Conservation (phyloP, 2,329 filamentous ascomycete species). For the Neofusicoccum parvum region DNA sequence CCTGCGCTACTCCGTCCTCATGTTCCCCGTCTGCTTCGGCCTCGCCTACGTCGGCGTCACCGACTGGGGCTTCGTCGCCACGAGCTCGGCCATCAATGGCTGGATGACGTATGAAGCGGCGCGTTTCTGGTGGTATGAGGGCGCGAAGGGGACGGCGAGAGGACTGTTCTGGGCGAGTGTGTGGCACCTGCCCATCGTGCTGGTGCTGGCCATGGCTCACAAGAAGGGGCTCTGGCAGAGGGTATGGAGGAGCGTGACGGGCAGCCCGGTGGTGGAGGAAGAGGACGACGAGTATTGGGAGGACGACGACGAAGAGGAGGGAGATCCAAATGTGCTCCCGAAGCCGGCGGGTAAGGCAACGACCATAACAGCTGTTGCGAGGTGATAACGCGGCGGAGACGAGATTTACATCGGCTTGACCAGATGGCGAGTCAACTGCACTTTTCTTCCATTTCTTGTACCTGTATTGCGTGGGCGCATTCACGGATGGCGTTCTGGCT, state of each 20-base stretch:
- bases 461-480: too few species aligned
- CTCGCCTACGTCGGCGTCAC: slow-evolving; percentile 81
- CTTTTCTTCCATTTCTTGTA: too few species aligned
- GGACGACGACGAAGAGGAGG: slow-evolving; percentile 23
- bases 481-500: too few species aligned
- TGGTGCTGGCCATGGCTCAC: slow-evolving; percentile 87
- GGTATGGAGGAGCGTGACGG: slow-evolving; percentile 71
- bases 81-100: slow-evolving; percentile 77
- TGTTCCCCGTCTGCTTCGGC: slow-evolving; percentile 82
- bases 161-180: slow-evolving; percentile 96
- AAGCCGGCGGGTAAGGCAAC: background rate
- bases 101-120: slow-evolving; percentile 84
- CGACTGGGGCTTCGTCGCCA: slow-evolving; percentile 79
- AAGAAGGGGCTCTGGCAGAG: slow-evolving; percentile 92
- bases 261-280: slow-evolving; percentile 56
- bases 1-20: slow-evolving; percentile 79
- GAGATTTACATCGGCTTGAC: too few species aligned
- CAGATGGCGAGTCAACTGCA: too few species aligned
- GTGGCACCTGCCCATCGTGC: slow-evolving; percentile 87
- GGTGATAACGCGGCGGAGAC: background rate
- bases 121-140: slow-evolving; percentile 77
- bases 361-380: background rate
- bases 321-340: background rate
- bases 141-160: slow-evolving; percentile 76
- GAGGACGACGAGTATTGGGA: slow-evolving; percentile 61